These are phyloP conservation scores for Penicillium canariense DNA, from an alignment of 495 filamentous ascomycete species.

Conservation along the genomic window DNA sequence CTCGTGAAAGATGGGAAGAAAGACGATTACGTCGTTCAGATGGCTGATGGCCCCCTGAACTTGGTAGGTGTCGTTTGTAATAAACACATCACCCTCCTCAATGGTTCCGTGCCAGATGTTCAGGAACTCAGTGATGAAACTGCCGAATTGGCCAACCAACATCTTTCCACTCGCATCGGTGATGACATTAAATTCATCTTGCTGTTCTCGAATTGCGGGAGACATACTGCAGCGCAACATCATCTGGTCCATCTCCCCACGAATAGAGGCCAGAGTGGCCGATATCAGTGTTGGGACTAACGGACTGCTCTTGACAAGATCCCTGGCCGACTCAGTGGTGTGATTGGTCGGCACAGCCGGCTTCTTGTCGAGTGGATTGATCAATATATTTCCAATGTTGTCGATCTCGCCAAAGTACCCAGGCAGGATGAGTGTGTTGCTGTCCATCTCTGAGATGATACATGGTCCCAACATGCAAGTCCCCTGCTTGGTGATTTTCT, in stretches of 20 bases:
- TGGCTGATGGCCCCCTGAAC: conserved; percentile 49
- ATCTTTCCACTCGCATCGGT: conserved; percentile 47
- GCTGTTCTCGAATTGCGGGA: conserved; percentile 51
- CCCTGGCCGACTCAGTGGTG: conserved; percentile 25
- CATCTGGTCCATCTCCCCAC: conserved; percentile 50
- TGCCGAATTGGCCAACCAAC: conserved; percentile 52
- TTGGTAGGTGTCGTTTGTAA: conserved; percentile 52
- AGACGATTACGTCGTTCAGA: conserved; percentile 47
- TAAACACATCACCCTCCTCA: conserved; percentile 49
- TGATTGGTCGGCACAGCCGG: conserved; percentile 9
- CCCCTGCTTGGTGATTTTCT: conserved; percentile 39
- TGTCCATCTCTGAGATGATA: conserved; percentile 51
- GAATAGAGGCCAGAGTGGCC: conserved; percentile 44
- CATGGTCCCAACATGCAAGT: conserved; percentile 41
- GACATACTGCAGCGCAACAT: conserved; percentile 53
- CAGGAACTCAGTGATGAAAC: conserved; percentile 50
- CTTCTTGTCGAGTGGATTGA: conserved; percentile 31
- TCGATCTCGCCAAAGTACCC: conserved; percentile 45
- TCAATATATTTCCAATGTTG: conserved; percentile 46
- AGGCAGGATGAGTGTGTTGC: conserved; percentile 49
- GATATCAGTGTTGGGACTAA: conserved; percentile 40
- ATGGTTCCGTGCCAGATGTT: conserved; percentile 44
- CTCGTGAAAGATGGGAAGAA: conserved; percentile 46
- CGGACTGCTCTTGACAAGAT: conserved; percentile 36
- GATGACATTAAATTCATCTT: conserved; percentile 55